Evolutionary conservation across 805 yeast genomes (phyloP), one percentile per base, ranked within the genome.

Genomic region (Hanseniaspora taiwanica): DNA sequence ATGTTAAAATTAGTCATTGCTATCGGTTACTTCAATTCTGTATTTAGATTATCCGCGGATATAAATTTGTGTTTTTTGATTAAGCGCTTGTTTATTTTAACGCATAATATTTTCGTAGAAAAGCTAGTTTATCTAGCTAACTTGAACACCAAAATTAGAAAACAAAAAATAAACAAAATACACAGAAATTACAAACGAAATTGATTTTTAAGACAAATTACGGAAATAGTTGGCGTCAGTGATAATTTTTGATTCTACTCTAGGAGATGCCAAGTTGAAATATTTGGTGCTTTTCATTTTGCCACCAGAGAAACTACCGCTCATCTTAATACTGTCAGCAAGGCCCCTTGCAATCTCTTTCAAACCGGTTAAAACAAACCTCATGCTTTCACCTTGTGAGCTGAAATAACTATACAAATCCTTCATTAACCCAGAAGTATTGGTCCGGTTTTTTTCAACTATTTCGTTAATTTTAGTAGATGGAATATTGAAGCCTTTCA

Each of bases 401-500:
- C 58, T 56, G 44, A 69, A 74, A 40, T 64, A 62, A 23, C 56
- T 62, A 45, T 69, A 59, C 29, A 74, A 48, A 20, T 61, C 62
- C 44, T 66, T 70, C 31, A 64, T 39, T 13, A 74, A 42, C 1
- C 38, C 40, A 1, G 60, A 45, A 4, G 68, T 61, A 3, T 62
- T 65, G 0, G 69, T 66, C 0, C 64, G 53, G 6, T 71, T 48
- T 5, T 47, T 48, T 1, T 60, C 56, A 1, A 72, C 54, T 3
- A 73, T 64, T 10, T 55, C 58, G 5, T 51, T 48, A 19, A 74
- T 45, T 21, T 58, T 62, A 1, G 63, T 64, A 7, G 58, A 52
- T 6, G 68, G 58, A 6, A 74, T 69, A 2, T 68, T 62, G 18
- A 74, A 50, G 0, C 76, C 76, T 39, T 70, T 66, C 46, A 67